phyloP scores from a whole-genome alignment of 345 rosid species.

The Populus nigra region DNA sequence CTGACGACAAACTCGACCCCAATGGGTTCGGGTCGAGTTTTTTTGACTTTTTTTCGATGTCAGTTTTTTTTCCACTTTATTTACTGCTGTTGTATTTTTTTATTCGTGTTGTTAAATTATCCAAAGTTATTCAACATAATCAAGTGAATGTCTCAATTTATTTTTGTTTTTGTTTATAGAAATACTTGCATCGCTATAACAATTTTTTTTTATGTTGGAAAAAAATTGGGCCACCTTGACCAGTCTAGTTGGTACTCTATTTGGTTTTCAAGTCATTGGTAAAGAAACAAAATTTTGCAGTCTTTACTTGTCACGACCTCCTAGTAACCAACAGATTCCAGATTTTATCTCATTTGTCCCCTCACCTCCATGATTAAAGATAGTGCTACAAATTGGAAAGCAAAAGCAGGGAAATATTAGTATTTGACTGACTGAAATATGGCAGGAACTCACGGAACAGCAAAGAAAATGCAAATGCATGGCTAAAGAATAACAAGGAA shows the following conservation, averaged over 20 bases:
- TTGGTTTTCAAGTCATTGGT: background rate
- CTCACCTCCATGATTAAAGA: background rate
- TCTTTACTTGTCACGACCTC: background rate
- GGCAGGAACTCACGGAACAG: conserved; percentile 72
- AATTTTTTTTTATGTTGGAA: background rate
- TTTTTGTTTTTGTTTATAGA: background rate
- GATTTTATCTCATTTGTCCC: background rate
- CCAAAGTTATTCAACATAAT: no score
- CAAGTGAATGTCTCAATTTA: background rate
- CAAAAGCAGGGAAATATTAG: background rate
- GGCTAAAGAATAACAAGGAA: conserved; percentile 40
- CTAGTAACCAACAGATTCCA: background rate
- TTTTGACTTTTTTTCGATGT: no score
- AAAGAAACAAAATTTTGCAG: background rate
- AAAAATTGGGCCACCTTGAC: no score
- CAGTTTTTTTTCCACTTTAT: no score
- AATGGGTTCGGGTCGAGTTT: no score
- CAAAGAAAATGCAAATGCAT: conserved; percentile 66
- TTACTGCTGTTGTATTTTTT: no score
- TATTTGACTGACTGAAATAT: conserved; percentile 14
- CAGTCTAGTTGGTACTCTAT: background rate
- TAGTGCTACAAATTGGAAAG: background rate
- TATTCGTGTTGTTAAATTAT: no score
- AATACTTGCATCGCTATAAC: background rate
- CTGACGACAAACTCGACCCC: no score